Evolutionary conservation across 441 rosid genomes (phyloP), one percentile per base, ranked within the genome.

Genomic region (Biscutella laevigata): DNA sequence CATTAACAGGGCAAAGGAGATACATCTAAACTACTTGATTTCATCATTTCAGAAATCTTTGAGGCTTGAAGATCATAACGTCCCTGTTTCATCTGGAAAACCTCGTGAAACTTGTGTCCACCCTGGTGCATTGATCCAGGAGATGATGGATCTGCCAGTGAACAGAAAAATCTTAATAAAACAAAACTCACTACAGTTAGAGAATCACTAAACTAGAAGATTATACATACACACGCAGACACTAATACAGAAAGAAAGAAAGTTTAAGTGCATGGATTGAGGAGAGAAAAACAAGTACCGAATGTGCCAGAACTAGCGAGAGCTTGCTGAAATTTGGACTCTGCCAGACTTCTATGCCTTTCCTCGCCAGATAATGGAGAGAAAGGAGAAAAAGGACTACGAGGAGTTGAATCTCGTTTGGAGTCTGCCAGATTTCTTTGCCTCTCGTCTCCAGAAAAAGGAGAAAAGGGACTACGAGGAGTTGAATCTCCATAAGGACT

Each of bases 11-110:
- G 48, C 7, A 46, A 25, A 22, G 47, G 41, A 50, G 66, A 40
- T 76, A 83, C 99, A 66, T 89, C 97, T 69, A 86, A 73, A 56
- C 82, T 80, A 59, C 58, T 86, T 41, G 92, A 80, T 69, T 75
- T 83, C 82, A 81, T 82, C 84, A 88, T 83, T 61, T 88, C 97
- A 32, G 89, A 67, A 50, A 89, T 77, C 66, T 81, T 86, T 27
- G 86, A 72, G 1, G 81, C 82, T 25, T 86, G 78, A 55, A 82
- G 95, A 70, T 92, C 95, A 59, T 71, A 84, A 5, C 77, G 70
- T 7, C 83, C 99, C 26, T 79, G 94, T 77, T 82, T 88, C 62
- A 79, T 47, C 60, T 84, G 95, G 57, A 82, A 81, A 62, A 77
- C 86, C 64, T 84, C 95, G 11, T 81, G 94, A 70, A 82, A 81